These are phyloP conservation scores for Emergomyces pasteurianus DNA, from an alignment of 2,329 filamentous ascomycete species.

Conservation along the genomic window DNA sequence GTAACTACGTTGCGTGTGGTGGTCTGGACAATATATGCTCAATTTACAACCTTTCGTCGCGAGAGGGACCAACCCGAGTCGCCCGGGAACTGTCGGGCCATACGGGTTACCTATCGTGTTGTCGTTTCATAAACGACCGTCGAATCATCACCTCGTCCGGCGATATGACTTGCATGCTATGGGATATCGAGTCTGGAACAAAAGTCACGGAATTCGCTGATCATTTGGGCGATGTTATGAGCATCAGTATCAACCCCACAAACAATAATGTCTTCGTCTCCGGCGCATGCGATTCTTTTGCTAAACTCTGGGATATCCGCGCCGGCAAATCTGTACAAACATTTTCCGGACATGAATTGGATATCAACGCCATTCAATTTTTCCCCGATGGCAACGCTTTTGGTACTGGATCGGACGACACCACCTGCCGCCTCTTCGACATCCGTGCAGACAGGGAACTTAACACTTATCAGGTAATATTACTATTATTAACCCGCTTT, in stretches of 20 bases:
- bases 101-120: conserved; percentile 95
- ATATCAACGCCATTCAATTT: conserved; percentile 99
- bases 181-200: conserved; percentile 96
- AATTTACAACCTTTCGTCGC: conserved; percentile 95
- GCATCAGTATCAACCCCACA: conserved; percentile 97
- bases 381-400: conserved; percentile 99
- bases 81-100: conserved; percentile 93
- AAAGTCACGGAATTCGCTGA: conserved; percentile 98
- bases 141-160: conserved; percentile 96
- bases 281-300: conserved; percentile 97
- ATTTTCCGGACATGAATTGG: conserved; percentile 94
- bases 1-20: conserved; percentile 97
- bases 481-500: background rate
- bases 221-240: conserved; percentile 98
- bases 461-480: conserved; percentile 52
- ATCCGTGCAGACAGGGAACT: conserved; percentile 84
- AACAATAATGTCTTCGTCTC: conserved; percentile 99
- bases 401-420: conserved; percentile 94
- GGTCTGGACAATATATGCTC: conserved; percentile 99
- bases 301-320: conserved; percentile 97
- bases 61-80: conserved; percentile 93
- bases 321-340: conserved; percentile 97
- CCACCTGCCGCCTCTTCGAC: conserved; percentile 93
- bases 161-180: conserved; percentile 99
- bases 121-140: conserved; percentile 96